phyloP scores from a whole-genome alignment of 192 early-diverging fungal species.

The Nowakowskiella sp. region DNA sequence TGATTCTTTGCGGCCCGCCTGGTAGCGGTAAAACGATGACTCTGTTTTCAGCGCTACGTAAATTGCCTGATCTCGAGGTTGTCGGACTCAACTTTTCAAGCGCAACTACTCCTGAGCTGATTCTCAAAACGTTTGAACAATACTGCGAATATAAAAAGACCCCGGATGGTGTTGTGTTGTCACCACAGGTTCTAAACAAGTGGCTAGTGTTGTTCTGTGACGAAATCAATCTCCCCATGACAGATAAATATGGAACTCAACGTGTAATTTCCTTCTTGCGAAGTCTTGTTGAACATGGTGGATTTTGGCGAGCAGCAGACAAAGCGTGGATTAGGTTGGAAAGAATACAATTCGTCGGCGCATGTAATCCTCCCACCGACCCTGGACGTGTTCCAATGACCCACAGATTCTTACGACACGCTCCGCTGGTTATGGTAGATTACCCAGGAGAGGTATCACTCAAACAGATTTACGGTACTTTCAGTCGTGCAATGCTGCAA shows the following conservation, averaged over 20 bases:
- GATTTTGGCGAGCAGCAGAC: constrained; percentile 91
- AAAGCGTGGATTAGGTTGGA: constrained; percentile 92
- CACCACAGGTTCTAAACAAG: constrained; percentile 71
- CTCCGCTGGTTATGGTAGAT: constrained; percentile 95
- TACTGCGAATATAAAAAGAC: constrained; percentile 98
- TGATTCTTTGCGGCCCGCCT: constrained; percentile 96
- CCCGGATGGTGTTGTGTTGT: constrained; percentile 77
- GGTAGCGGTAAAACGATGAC: constrained; percentile 99
- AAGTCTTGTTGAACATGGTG: constrained; percentile 88
- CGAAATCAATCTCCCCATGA: constrained; percentile 96
- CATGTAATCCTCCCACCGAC: constrained; percentile 99
- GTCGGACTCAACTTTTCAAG: constrained; percentile 98
- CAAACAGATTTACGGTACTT: constrained; percentile 91
- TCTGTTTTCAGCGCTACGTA: constrained; percentile 87
- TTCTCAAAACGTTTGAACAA: constrained; percentile 94
- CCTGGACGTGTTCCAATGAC: constrained; percentile 94
- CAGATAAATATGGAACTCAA: constrained; percentile 96
- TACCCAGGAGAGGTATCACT: constrained; percentile 92
- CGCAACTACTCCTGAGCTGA: constrained; percentile 91
- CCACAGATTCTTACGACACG: constrained; percentile 93
- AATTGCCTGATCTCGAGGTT: constrained; percentile 91
- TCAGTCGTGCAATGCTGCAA: constrained; percentile 87
- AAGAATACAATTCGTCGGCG: constrained; percentile 98
- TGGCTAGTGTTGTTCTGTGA: constrained; percentile 99
- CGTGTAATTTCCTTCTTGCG: constrained; percentile 94